Evolutionary conservation across 441 rosid species (phyloP).

Genomic region (Pelargonium cotyledonis): DNA sequence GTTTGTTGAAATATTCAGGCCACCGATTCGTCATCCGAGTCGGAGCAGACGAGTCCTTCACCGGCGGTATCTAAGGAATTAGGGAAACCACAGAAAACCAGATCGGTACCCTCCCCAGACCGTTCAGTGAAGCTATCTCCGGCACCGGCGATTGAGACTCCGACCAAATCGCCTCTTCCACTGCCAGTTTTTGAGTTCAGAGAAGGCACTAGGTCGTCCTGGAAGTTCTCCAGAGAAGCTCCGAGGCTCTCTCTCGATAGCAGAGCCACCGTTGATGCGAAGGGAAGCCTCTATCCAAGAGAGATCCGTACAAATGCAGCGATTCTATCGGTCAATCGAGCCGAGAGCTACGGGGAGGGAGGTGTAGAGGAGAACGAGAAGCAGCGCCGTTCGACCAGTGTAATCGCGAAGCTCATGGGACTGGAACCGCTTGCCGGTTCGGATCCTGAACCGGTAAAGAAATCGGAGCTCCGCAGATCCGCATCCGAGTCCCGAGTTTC

Average conservation of each 20-base stretch:
- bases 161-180: conserved; percentile 36
- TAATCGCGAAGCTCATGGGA: conserved; percentile 86
- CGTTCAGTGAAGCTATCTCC: conserved; percentile 30
- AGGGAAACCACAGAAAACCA: conserved; percentile 29
- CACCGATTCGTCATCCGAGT: conserved; percentile 31
- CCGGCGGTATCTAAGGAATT: conserved; percentile 34
- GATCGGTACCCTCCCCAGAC: conserved; percentile 43
- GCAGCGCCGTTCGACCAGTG: conserved; percentile 70
- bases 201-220: conserved; percentile 49
- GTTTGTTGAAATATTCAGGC: conserved; percentile 24
- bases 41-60: conserved; percentile 29
- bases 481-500: conserved; percentile 77
- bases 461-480: conserved; percentile 69
- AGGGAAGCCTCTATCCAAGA: conserved; percentile 73
- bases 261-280: conserved; percentile 76
- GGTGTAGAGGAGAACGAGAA: conserved; percentile 29
- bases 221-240: conserved; percentile 86
- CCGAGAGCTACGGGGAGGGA: conserved; percentile 27
- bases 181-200: conserved; percentile 46
- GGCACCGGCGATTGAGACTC: conserved; percentile 17
- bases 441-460: conserved; percentile 36
- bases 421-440: conserved; percentile 58
- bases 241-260: conserved; percentile 92
- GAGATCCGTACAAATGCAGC: conserved; percentile 52
- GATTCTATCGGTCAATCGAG: conserved; percentile 27